Evolutionary conservation across 352 stramenopile genomes (phyloP).

Genomic region (Stephanocyclus meneghinianus): DNA sequence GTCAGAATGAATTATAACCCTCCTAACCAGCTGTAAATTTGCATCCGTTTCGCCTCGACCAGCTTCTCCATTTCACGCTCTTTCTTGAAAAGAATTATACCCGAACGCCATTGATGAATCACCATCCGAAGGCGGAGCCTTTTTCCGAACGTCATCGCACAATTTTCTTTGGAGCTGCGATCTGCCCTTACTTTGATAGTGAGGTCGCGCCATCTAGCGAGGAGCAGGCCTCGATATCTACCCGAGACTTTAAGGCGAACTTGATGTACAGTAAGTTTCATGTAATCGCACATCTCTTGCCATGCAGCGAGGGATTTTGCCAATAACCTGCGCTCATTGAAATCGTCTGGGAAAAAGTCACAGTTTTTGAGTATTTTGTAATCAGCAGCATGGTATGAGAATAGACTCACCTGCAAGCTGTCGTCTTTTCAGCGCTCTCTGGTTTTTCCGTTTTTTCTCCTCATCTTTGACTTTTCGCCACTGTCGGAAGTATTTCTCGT

Average conservation of each 20-base stretch:
- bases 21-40: constrained; percentile 28
- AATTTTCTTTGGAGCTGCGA: constrained; percentile 4
- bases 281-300: constrained; percentile 25
- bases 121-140: constrained; percentile 11
- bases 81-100: constrained; percentile 5
- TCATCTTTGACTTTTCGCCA: constrained; percentile 25
- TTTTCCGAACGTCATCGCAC: constrained; percentile 5
- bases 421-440: constrained; percentile 5
- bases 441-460: constrained; percentile 3
- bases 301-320: constrained; percentile 32
- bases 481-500: constrained; percentile 22
- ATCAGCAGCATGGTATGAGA: neutral
- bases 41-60: constrained; percentile 24
- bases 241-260: neutral
- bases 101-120: constrained; percentile 22
- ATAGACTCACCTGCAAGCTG: constrained; percentile 24
- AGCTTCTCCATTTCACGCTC: constrained; percentile 26
- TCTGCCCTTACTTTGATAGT: neutral
- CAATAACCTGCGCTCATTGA: constrained; percentile 24
- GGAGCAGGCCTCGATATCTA: neutral
- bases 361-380: neutral
- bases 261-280: neutral
- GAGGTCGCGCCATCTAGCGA: constrained; percentile 6
- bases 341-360: constrained; percentile 17
- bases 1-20: constrained; percentile 14